Evolutionary conservation across 805 yeast genomes (phyloP).

Genomic region (Priceomyces fermenticarens): DNA sequence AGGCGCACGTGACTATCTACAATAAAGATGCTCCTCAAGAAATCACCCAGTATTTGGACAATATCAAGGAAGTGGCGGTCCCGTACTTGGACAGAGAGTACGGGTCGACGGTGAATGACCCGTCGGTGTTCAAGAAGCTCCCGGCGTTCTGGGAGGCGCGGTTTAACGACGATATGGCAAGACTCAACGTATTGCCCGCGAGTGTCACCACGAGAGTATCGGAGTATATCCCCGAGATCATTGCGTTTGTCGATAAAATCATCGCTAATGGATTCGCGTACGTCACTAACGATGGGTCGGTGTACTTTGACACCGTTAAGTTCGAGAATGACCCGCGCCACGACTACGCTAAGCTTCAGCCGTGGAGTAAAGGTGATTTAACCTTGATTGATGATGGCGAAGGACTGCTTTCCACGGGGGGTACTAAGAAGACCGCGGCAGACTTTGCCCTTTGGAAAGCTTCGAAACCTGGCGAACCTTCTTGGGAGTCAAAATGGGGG

Average conservation of each 20-base stretch:
- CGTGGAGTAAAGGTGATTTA: slow-evolving; percentile 92
- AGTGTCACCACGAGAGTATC: slow-evolving; percentile 89
- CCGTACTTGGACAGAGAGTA: slow-evolving; percentile 66
- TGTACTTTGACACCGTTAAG: slow-evolving; percentile 86
- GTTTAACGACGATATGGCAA: slow-evolving; percentile 81
- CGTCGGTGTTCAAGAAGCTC: slow-evolving; percentile 72
- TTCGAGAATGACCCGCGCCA: slow-evolving; percentile 75
- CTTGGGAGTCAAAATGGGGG: slow-evolving; percentile 97
- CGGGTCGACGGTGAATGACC: slow-evolving; percentile 81
- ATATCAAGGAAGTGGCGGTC: slow-evolving; percentile 73
- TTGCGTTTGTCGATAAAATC: slow-evolving; percentile 71
- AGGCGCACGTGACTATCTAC: slow-evolving; percentile 49
- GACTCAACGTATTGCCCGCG: slow-evolving; percentile 81
- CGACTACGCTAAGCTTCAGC: slow-evolving; percentile 92
- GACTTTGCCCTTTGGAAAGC: slow-evolving; percentile 98
- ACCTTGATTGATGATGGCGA: slow-evolving; percentile 92
- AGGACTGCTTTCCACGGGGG: slow-evolving; percentile 65
- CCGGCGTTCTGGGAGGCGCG: slow-evolving; percentile 89
- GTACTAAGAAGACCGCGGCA: slow-evolving; percentile 67
- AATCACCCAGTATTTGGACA: slow-evolving; percentile 40
- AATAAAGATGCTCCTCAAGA: slow-evolving; percentile 14
- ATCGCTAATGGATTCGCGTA: slow-evolving; percentile 82
- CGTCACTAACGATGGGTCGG: slow-evolving; percentile 81
- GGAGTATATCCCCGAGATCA: slow-evolving; percentile 92
- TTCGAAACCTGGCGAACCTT: slow-evolving; percentile 95